Conservation (phyloP, 208 protist species). For the Trypanosoma vivax region DNA sequence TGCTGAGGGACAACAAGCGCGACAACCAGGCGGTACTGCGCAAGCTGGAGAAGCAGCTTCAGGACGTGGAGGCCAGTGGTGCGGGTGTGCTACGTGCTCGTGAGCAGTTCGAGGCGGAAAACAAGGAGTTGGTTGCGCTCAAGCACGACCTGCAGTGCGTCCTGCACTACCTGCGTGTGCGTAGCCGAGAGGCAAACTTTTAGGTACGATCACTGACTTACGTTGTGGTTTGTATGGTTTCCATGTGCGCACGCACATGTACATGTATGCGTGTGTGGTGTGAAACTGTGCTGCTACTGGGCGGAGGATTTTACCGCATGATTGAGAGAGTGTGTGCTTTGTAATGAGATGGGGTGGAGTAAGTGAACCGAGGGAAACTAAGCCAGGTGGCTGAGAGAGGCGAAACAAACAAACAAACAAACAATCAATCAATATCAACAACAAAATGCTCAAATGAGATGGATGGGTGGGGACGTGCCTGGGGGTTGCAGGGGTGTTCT, state of each 20-base stretch:
- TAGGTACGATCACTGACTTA: neutral
- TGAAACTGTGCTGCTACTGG: too few relatives aligned
- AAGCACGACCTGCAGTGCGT: conserved; percentile 74
- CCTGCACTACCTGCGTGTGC: conserved; percentile 67
- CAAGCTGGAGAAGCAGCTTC: conserved; percentile 40
- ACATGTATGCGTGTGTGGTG: conserved; percentile 5
- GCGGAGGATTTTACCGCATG: too few relatives aligned
- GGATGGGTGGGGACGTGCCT: too few relatives aligned
- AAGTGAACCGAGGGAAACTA: too few relatives aligned
- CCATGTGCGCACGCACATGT: conserved; percentile 1
- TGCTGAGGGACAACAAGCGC: conserved; percentile 45
- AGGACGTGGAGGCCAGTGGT: conserved; percentile 40
- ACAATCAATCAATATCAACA: too few relatives aligned
- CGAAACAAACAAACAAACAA: too few relatives aligned
- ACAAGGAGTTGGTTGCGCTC: conserved; percentile 55
- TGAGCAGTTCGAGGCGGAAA: conserved; percentile 49
- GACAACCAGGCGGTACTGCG: conserved; percentile 24
- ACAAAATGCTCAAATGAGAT: too few relatives aligned
- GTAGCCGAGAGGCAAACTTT: conserved; percentile 37
- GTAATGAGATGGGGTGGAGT: too few relatives aligned
- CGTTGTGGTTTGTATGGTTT: conserved; percentile 1
- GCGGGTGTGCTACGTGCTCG: conserved; percentile 50
- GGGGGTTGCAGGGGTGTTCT: too few relatives aligned
- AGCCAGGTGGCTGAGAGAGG: too few relatives aligned
- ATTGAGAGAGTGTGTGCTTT: too few relatives aligned